A percentile compares a stretch with the other conserved stretches of the same genome.
Evolutionary conservation across 164 flowering plant genomes (phyloP).

Genomic region (Berberis thunbergii): DNA sequence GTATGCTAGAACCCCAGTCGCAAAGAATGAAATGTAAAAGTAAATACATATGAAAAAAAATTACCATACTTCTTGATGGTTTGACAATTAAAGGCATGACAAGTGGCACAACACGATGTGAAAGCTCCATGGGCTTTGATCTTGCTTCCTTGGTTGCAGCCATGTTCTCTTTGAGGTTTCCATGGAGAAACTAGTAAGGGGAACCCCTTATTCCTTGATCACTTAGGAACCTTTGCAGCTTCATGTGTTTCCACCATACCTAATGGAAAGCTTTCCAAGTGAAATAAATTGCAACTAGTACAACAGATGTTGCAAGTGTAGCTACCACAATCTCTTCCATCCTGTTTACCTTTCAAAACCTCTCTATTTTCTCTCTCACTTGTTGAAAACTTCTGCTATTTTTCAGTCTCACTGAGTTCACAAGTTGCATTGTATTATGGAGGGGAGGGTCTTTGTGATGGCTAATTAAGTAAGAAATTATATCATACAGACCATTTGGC

Average conservation of each 20-base stretch:
- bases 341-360: neutral
- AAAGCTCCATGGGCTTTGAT: slow-evolving; percentile 18
- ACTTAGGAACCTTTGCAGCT: slow-evolving; percentile 20
- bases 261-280: neutral
- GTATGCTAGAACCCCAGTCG: too few relatives aligned
- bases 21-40: neutral
- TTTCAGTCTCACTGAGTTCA: too few relatives aligned
- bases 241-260: slow-evolving; percentile 33
- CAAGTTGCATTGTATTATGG: too few relatives aligned
- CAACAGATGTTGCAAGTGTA: neutral
- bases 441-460: too few relatives aligned
- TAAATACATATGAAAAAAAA: too few relatives aligned
- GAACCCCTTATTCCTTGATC: slow-evolving; percentile 32
- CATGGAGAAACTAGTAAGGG: slow-evolving; percentile 23
- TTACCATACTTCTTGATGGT: slow-evolving; percentile 11
- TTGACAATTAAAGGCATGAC: slow-evolving; percentile 8
- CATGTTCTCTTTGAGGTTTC: slow-evolving; percentile 20
- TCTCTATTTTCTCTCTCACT: too few relatives aligned
- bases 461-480: too few relatives aligned
- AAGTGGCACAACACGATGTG: slow-evolving; percentile 16
- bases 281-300: neutral
- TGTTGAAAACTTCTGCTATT: too few relatives aligned
- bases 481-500: too few relatives aligned
- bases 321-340: neutral
- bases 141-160: slow-evolving; percentile 7